Base-by-base conservation (phyloP, 371 early-diverging fungal genomes). In the Coemansia sp. region DNA sequence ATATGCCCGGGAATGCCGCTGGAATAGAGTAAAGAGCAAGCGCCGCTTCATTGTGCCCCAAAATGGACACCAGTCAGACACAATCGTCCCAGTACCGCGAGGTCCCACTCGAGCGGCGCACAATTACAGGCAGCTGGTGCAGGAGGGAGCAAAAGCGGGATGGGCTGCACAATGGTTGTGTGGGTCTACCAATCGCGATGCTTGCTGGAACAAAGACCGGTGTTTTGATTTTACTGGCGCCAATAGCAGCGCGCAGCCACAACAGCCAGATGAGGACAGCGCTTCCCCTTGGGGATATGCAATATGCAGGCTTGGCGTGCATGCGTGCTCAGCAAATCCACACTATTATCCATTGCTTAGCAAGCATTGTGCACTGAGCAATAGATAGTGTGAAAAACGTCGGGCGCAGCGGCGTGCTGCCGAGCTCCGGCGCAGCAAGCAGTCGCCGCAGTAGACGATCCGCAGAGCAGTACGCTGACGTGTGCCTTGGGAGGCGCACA, bases 221-320 rank as follows among this genome's bases (percentile, higher is more conserved):
- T 49, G 49, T 21, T 17, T 17, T 21, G n/a, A 21, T n/a, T 21
- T 49, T n/a, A 5, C 21, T 49, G 49, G 17, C 17, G 49, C 49
- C 49, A 49, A 49, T 49, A 12, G 49, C 49, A 49, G 49, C 49
- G 49, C 49, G 17, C 49, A 53, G 53, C 53, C 53, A 53, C 53
- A 53, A 6, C 53, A 53, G 11, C 23, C 11, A 53, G 53, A 53
- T 53, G 53, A 53, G 53, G 53, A 26, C 23, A 8, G 13, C 26
- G 7, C 15, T 21, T 53, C 6, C 26, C 15, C 24, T 23, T 21
- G 11, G 24, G 56, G 32, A 29, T 29, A 55, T 55, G 56, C 29
- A 15, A 15, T 28, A 55, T 55, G 56, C 32, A 55, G 56, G 56
- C 56, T 55, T 29, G 56, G 56, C 56, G n/a, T 29, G 15, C 56